Conservation (phyloP, 169 alveolate species). For the Besnoitia besnoiti region DNA sequence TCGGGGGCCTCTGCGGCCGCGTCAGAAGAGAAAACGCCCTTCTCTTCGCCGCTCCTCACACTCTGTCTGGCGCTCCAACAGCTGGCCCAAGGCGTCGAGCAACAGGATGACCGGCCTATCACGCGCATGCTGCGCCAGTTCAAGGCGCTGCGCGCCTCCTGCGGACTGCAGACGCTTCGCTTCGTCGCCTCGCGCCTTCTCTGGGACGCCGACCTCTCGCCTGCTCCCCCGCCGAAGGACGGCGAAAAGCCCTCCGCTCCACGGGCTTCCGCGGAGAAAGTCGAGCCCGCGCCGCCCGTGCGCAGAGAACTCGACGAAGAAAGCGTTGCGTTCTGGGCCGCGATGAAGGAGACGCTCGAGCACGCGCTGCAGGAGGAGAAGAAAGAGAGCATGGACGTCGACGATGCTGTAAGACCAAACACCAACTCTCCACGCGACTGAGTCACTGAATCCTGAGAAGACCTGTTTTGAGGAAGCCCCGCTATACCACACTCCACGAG, state of each 20-base stretch:
- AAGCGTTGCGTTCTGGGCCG: neutral
- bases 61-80: constrained; percentile 22
- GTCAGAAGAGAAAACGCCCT: neutral
- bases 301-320: neutral
- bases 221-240: neutral
- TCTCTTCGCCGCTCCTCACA: neutral
- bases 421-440: too few species aligned
- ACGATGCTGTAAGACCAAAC: neutral
- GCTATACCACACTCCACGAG: too few species aligned
- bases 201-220: constrained; percentile 2
- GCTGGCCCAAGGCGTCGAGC: constrained; percentile 3
- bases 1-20: neutral
- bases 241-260: neutral
- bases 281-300: neutral
- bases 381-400: constrained; percentile 6
- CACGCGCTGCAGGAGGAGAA: neutral
- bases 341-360: neutral
- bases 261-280: neutral
- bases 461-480: too few species aligned
- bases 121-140: constrained; percentile 31
- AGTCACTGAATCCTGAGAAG: too few species aligned
- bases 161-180: neutral
- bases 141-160: neutral
- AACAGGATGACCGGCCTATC: constrained; percentile 33
- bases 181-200: constrained; percentile 8